These are phyloP conservation scores for Macaranga tanarius DNA, from an alignment of 441 rosid genomes.

Conservation along the genomic window DNA sequence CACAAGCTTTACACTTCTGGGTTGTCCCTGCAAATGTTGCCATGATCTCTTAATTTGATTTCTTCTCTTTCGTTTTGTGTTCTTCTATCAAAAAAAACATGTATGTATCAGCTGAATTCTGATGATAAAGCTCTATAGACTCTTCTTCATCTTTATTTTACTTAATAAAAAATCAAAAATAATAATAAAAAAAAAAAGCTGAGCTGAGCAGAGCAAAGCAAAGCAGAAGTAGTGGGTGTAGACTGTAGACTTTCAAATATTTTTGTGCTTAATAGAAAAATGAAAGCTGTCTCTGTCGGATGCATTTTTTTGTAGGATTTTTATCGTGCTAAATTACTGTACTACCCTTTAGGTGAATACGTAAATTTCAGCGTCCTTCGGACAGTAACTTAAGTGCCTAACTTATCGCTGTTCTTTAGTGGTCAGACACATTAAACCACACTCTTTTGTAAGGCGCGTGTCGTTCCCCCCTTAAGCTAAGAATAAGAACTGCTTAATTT, in stretches of 20 bases:
- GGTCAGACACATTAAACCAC: too few species aligned
- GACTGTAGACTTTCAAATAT: slow-evolving; percentile 6
- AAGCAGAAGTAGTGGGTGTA: too few species aligned
- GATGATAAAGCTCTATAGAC: neutral
- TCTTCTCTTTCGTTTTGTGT: neutral
- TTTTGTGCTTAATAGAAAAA: slow-evolving; percentile 9
- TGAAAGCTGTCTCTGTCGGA: slow-evolving; percentile 20
- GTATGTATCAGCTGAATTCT: neutral
- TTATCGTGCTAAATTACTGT: slow-evolving; percentile 8
- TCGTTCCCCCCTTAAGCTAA: too few species aligned
- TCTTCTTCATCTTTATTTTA: too few species aligned
- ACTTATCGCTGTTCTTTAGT: too few species aligned
- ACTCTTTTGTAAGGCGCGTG: too few species aligned
- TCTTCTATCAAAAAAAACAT: neutral
- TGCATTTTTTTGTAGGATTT: slow-evolving; percentile 3
- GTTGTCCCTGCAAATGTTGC: slow-evolving; percentile 69
- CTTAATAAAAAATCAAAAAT: neutral
- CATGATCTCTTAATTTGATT: slow-evolving; percentile 41
- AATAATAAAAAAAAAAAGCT: neutral
- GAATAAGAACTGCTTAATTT: too few species aligned
- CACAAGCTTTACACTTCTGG: slow-evolving; percentile 75
- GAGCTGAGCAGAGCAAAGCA: too few species aligned
- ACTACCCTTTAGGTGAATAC: neutral
- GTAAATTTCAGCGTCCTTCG: neutral
- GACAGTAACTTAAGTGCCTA: too few species aligned